These are phyloP conservation scores for Pseudocercospora cruenta DNA, from an alignment of 2,329 filamentous ascomycete genomes.

Conservation along the genomic window DNA sequence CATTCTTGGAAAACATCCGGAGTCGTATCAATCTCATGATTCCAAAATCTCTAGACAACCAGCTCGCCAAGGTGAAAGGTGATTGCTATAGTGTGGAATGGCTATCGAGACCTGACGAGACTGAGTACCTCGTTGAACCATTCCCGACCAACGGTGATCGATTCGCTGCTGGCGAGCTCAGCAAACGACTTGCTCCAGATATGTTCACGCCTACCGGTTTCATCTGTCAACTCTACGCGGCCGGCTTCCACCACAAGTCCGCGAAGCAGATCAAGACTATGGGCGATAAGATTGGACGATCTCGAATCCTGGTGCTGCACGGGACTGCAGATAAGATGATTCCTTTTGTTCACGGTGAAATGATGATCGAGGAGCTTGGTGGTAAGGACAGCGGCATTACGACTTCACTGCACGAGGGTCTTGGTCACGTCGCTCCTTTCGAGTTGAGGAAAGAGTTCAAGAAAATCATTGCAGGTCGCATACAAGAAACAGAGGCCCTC, in stretches of 20 bases:
- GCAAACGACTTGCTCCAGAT: constrained; percentile 65
- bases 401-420: constrained; percentile 67
- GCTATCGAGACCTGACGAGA: constrained; percentile 63
- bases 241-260: constrained; percentile 78
- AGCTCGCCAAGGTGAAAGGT: constrained; percentile 65
- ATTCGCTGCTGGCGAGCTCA: constrained; percentile 77
- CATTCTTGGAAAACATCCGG: constrained; percentile 66
- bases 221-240: constrained; percentile 75
- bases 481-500: constrained; percentile 52
- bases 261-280: constrained; percentile 66
- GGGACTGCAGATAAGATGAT: constrained; percentile 81
- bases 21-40: constrained; percentile 62
- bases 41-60: constrained; percentile 70
- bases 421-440: constrained; percentile 74
- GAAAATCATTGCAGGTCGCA: constrained; percentile 61
- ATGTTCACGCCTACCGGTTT: constrained; percentile 70
- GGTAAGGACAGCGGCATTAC: constrained; percentile 55
- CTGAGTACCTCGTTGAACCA: constrained; percentile 45
- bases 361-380: constrained; percentile 70
- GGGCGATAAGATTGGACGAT: constrained; percentile 69
- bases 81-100: constrained; percentile 69
- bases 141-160: constrained; percentile 81
- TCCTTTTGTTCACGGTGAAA: constrained; percentile 67
- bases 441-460: constrained; percentile 74
- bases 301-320: constrained; percentile 77